phyloP scores from a whole-genome alignment of 495 filamentous ascomycete genomes.

The Daldinia decipiens region DNA sequence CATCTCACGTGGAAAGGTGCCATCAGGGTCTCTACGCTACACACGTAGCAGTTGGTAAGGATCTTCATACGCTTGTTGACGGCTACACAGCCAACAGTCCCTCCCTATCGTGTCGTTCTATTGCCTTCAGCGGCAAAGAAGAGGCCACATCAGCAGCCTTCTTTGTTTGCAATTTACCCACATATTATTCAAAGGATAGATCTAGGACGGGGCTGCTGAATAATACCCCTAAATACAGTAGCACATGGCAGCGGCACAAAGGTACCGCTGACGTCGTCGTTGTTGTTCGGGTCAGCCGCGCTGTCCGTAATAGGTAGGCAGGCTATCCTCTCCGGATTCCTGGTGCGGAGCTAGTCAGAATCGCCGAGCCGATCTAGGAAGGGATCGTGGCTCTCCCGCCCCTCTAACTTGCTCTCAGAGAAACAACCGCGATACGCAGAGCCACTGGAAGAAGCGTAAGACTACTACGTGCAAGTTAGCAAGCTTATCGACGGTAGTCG shows the following conservation, averaged over 20 bases:
- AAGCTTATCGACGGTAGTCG: conserved; percentile 22
- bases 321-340: conserved; percentile 38
- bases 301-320: conserved; percentile 44
- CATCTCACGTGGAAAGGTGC: conserved; percentile 40
- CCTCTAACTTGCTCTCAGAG: conserved; percentile 16
- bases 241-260: not conserved
- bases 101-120: conserved; percentile 11
- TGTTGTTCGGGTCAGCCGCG: conserved; percentile 31
- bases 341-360: conserved; percentile 20
- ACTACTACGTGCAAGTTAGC: not conserved
- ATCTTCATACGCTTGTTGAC: conserved; percentile 25
- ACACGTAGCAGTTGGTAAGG: conserved; percentile 14
- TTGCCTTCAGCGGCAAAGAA: conserved; percentile 20
- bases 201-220: conserved; percentile 30
- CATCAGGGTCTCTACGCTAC: conserved; percentile 42
- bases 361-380: conserved; percentile 43
- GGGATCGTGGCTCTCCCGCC: conserved; percentile 35
- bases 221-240: conserved; percentile 39
- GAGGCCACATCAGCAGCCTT: conserved; percentile 27
- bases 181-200: conserved; percentile 16
- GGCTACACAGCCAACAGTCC: conserved; percentile 20
- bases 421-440: conserved; percentile 35
- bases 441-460: conserved; percentile 2
- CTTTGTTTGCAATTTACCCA: conserved; percentile 1
- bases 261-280: conserved; percentile 32